Evolutionary conservation across 2,329 filamentous ascomycete species (phyloP), one percentile per base, ranked within the genome.

Genomic region (Sporothrix brasiliensis): DNA sequence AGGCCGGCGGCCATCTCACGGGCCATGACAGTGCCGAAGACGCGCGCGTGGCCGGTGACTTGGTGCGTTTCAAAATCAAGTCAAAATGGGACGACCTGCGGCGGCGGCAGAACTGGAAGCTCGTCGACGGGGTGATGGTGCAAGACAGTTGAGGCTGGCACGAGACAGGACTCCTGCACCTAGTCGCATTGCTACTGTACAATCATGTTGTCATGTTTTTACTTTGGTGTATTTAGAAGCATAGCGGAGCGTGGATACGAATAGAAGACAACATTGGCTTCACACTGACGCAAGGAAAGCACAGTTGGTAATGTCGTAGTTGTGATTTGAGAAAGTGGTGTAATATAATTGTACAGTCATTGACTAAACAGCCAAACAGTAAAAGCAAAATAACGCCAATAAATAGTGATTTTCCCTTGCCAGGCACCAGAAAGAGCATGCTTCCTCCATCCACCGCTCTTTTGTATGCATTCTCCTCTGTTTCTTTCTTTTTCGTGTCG

Each of bases 21-120:
- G 95, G 95, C 0, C 95, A 99, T 79, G 95, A 99, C 80, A 97
- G 92, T 34, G 91, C 90, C 34, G 95, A 99, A 79, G 95, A 99
- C 77, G 93, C 95, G 0, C 86, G 90, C 61, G 92, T 94, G 0
- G 94, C 96, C 0, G 95, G 94, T 0, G 93, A 98, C 72, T 79
- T 99, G 67, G 92, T 97, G 0, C 83, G 91, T 61, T 84, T 88
- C 66, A 92, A 89, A 78, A 85, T 96, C 6, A 85, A 83, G 68
- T 84, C 90, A 69, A 85, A 88, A 73, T 97, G 93, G 92, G 87
- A 85, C 73, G 79, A 80, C 44, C 82, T 95, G 83, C 85, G 87
- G 78, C 79, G 81, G 54, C 79, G 81, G 53, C 80, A 85, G 27
- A 93, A 93, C 0, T 97, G 92, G 91, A 82, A 74, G 49, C 76